Evolutionary conservation across 1,284 basidiomycete genomes (phyloP).

Genomic region (Papiliotrema laurentii): DNA sequence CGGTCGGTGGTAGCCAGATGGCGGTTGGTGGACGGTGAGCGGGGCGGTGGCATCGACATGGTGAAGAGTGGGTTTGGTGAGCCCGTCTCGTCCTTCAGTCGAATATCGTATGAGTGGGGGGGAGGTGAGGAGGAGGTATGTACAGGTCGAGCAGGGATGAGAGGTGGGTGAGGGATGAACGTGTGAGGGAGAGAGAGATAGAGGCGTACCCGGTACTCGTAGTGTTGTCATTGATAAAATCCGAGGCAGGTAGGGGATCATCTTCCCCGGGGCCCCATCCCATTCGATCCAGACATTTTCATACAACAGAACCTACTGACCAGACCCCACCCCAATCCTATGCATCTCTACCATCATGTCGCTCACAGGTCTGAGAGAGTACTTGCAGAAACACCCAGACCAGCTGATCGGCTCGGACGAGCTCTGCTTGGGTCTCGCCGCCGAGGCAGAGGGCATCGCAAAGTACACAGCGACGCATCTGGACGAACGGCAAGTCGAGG

Average conservation of each 20-base stretch:
- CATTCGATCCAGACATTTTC: too few relatives aligned
- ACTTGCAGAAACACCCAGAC: not conserved
- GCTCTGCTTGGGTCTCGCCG: conserved; percentile 9
- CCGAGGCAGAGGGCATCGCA: conserved; percentile 17
- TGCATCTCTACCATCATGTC: not conserved
- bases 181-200: too few relatives aligned
- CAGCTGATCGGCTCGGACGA: conserved; percentile 12
- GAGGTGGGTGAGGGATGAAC: too few relatives aligned
- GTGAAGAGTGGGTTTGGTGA: not conserved
- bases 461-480: conserved; percentile 29
- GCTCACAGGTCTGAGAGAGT: not conserved
- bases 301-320: too few relatives aligned
- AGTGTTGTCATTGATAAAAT: too few relatives aligned
- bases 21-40: conserved; percentile 6
- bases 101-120: too few relatives aligned
- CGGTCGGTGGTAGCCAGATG: not conserved
- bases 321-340: too few relatives aligned
- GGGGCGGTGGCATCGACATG: conserved; percentile 28
- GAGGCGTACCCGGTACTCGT: too few relatives aligned
- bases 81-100: too few relatives aligned
- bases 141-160: too few relatives aligned
- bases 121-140: conserved; percentile 7
- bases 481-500: conserved; percentile 23
- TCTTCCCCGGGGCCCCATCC: too few relatives aligned
- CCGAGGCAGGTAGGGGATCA: too few relatives aligned